phyloP scores from a whole-genome alignment of 257 asterid genomes.

The Scutellaria minor region DNA sequence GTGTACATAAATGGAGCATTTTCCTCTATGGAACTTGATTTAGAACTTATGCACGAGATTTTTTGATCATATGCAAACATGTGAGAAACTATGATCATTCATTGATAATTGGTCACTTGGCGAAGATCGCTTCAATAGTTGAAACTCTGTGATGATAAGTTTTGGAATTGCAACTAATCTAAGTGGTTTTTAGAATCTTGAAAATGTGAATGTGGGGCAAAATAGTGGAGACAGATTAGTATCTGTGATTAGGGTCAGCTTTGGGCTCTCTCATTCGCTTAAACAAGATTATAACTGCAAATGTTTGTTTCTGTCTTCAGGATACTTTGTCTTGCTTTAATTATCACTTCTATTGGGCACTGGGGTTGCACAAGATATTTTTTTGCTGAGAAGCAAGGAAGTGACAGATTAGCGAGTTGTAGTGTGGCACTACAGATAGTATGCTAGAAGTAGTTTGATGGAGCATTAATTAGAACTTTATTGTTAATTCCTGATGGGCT shows the following conservation, averaged over 20 bases:
- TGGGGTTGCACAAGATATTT: slow-evolving; percentile 24
- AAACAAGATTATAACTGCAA: slow-evolving; percentile 16
- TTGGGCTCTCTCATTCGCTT: slow-evolving; percentile 13
- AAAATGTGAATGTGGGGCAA: background rate
- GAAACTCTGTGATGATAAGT: background rate
- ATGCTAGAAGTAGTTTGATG: slow-evolving; percentile 7
- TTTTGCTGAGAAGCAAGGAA: background rate
- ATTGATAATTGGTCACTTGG: slow-evolving; percentile 12
- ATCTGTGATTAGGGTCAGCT: slow-evolving; percentile 6
- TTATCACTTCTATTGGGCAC: slow-evolving; percentile 11
- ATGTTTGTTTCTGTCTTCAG: slow-evolving; percentile 3
- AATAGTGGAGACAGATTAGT: slow-evolving; percentile 26
- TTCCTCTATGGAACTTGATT: background rate
- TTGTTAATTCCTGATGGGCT: slow-evolving; percentile 17
- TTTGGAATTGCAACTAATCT: background rate
- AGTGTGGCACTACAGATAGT: slow-evolving; percentile 2
- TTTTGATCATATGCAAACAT: slow-evolving; percentile 2
- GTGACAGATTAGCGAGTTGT: slow-evolving; percentile 4
- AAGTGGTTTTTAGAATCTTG: slow-evolving; percentile 2
- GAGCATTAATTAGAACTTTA: slow-evolving; percentile 17
- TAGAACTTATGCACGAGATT: slow-evolving; percentile 6
- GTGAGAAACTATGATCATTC: slow-evolving; percentile 3
- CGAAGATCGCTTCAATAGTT: slow-evolving; percentile 1
- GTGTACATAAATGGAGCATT: slow-evolving; percentile 15
- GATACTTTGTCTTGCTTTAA: slow-evolving; percentile 20